A percentile compares a stretch with the other conserved stretches of the same genome.
phyloP scores from a whole-genome alignment of 2,329 filamentous ascomycete genomes.

The Sordariomycetes sp. region DNA sequence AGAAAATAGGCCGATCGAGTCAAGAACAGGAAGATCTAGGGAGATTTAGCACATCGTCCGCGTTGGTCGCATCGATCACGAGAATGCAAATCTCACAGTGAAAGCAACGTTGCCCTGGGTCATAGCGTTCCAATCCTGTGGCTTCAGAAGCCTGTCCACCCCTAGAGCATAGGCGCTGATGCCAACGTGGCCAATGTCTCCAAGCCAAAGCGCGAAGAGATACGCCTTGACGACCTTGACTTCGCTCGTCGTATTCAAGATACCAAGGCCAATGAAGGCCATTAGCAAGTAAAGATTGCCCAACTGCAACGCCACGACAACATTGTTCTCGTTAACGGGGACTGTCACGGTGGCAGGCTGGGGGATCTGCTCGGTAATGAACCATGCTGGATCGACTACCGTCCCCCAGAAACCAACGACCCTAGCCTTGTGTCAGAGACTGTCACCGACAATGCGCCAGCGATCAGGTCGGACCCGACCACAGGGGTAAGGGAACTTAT shows the following conservation, averaged over 20 bases:
- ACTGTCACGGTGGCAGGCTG: conserved; percentile 19
- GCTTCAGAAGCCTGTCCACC: conserved; percentile 38
- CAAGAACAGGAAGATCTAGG: conserved; percentile 42
- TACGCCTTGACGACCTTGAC: conserved; percentile 58
- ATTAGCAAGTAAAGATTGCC: conserved; percentile 62
- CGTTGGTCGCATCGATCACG: neutral
- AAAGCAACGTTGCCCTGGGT: conserved; percentile 65
- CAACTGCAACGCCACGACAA: conserved; percentile 56
- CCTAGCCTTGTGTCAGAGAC: too few species aligned
- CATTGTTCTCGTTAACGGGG: conserved; percentile 32
- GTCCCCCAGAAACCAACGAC: conserved; percentile 49
- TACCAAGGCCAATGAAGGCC: conserved; percentile 52
- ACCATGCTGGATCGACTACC: conserved; percentile 48
- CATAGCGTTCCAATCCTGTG: conserved; percentile 56
- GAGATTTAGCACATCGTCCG: neutral
- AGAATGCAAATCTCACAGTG: conserved; percentile 36
- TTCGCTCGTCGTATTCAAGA: conserved; percentile 57
- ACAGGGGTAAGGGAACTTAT: neutral
- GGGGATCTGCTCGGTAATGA: conserved; percentile 54
- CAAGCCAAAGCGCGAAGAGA: conserved; percentile 53
- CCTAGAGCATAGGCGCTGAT: conserved; percentile 52
- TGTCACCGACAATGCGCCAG: too few species aligned
- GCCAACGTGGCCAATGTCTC: conserved; percentile 59
- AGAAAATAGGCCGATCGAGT: conserved; percentile 48
- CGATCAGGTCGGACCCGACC: neutral